phyloP scores from a whole-genome alignment of 2,329 filamentous ascomycete species.

The Fusarium sp. region DNA sequence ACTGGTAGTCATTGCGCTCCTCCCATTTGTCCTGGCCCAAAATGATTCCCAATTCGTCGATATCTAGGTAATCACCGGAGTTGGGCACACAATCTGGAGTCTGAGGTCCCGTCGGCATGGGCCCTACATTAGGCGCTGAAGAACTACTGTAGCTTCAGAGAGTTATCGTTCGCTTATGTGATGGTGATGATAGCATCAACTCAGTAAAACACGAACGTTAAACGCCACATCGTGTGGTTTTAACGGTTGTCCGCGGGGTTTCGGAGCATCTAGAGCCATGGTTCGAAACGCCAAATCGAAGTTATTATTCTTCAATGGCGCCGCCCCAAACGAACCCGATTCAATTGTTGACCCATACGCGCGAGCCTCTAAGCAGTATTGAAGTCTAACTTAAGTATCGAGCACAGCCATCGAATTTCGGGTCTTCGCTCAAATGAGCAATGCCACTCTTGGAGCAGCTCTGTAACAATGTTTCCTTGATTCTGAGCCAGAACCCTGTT shows the following conservation, averaged over 20 bases:
- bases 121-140: constrained; percentile 7
- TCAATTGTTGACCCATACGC: not conserved
- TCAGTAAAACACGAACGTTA: constrained; percentile 19
- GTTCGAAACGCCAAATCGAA: constrained; percentile 9
- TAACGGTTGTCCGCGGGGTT: constrained; percentile 3
- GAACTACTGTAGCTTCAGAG: not conserved
- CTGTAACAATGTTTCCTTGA: not conserved
- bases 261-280: constrained; percentile 11
- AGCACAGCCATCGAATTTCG: not conserved
- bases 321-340: constrained; percentile 8
- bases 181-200: constrained; percentile 4
- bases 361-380: not conserved
- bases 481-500: constrained; percentile 13
- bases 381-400: not conserved
- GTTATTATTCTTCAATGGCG: constrained; percentile 17
- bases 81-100: constrained; percentile 18
- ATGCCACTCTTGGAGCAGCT: not conserved
- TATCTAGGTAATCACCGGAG: not conserved
- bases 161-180: not conserved
- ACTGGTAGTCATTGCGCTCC: not conserved
- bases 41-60: not conserved
- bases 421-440: not conserved
- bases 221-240: constrained; percentile 29
- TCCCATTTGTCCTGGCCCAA: not conserved
- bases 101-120: not conserved